Base-by-base conservation (phyloP, 2,329 filamentous ascomycete genomes). In the Pseudogymnoascus sp. region DNA sequence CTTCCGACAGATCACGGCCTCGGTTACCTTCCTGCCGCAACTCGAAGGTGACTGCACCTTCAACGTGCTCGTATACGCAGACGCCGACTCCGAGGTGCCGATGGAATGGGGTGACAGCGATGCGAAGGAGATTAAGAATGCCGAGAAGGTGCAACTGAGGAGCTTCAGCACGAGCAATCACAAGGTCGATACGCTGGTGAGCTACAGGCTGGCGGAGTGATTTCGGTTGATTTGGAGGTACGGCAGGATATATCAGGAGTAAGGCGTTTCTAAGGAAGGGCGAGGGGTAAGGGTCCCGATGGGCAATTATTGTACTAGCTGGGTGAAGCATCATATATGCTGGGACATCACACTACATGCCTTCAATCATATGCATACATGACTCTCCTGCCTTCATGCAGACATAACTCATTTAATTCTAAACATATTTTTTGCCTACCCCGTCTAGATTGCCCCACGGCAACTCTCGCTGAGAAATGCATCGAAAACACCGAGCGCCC, bases 61-160 rank as follows among this genome's bases (percentile, higher is more conserved):
- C 82, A 99, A 99, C 73, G 93, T 99, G 60, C 84, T 99, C 43
- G 95, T 99, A 3, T 99, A 99, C 75, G 95, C 95, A 62, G 93
- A 99, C 75, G 93, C 93, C 16, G 93, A 98, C 77, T 95, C 90
- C 65, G 93, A 98, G 60, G 95, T 99, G 13, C 95, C 95, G 3
- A 88, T 99, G 65, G 95, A 99, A 76, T 99, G 95, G 95, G 95
- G 95, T 57, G 95, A 99, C 78, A 96, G 92, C 70, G 95, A 98
- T 76, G 93, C 93, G 63, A 97, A 96, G 79, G 95, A 99, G 80
- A 97, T 99, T 68, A 82, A 70, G 74, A 90, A 95, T 71, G 93
- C 91, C 45, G 95, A 99, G 80, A 92, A 95, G 74, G 95, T 99
- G 31, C 93, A 97, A 79, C 79, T 99, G 73, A 85, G 95, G 66